phyloP scores from a whole-genome alignment of 192 early-diverging fungal genomes.

The Coemansia sp. region DNA sequence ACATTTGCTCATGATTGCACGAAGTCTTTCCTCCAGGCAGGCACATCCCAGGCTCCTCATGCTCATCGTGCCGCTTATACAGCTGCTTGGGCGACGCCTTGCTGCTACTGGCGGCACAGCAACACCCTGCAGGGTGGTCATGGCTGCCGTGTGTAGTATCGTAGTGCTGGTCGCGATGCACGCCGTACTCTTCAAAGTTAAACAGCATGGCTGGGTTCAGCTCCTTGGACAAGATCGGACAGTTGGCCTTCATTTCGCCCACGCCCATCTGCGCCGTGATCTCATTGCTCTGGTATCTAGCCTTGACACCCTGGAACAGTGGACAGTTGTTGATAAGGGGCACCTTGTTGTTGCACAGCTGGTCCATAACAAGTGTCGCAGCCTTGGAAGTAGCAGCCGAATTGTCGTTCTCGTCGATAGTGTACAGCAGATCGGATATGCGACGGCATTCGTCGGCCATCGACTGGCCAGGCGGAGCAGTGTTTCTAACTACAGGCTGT shows the following conservation, averaged over 20 bases:
- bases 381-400: not conserved
- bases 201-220: constrained; percentile 56
- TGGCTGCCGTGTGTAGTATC: constrained; percentile 46
- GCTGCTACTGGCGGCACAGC: constrained; percentile 16
- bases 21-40: constrained; percentile 24
- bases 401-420: constrained; percentile 23
- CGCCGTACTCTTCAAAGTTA: constrained; percentile 55
- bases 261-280: constrained; percentile 40
- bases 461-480: constrained; percentile 37
- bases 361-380: constrained; percentile 35
- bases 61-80: constrained; percentile 31
- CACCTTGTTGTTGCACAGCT: constrained; percentile 37
- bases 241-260: constrained; percentile 53
- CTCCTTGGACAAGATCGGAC: constrained; percentile 57
- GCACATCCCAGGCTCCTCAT: constrained; percentile 32
- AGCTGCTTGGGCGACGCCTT: constrained; percentile 30
- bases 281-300: constrained; percentile 34
- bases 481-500: constrained; percentile 3
- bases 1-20: constrained; percentile 24
- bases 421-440: constrained; percentile 51
- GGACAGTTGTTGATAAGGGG: constrained; percentile 56
- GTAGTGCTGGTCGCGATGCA: constrained; percentile 42
- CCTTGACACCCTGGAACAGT: constrained; percentile 47
- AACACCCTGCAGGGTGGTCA: constrained; percentile 25
- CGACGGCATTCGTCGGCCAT: constrained; percentile 56